Percentiles rank a stretch among this genome's conserved stretches.
These are phyloP conservation scores for Fusarium sp. DNA, from an alignment of 2,329 filamentous ascomycete species.

Conservation along the genomic window DNA sequence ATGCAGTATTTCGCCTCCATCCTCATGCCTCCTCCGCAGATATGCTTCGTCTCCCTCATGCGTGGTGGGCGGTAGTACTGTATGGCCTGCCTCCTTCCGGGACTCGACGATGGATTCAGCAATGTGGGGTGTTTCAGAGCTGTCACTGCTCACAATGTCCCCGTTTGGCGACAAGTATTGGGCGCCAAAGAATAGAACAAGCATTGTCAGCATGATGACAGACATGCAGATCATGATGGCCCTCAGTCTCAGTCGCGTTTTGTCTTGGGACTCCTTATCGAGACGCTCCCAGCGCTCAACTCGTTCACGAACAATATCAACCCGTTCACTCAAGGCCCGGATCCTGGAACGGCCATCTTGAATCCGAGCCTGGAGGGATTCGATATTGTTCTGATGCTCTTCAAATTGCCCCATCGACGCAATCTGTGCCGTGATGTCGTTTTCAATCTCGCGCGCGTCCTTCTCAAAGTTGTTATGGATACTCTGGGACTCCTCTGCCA, in stretches of 20 bases:
- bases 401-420: slow-evolving; percentile 72
- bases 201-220: slow-evolving; percentile 59
- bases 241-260: slow-evolving; percentile 71
- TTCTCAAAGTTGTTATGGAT: slow-evolving; percentile 69
- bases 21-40: slow-evolving; percentile 43
- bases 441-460: slow-evolving; percentile 69
- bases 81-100: slow-evolving; percentile 38
- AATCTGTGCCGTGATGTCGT: slow-evolving; percentile 71
- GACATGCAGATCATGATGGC: slow-evolving; percentile 72
- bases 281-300: slow-evolving; percentile 76
- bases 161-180: slow-evolving; percentile 37
- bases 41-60: slow-evolving; percentile 40
- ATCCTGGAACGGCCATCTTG: slow-evolving; percentile 70
- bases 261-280: slow-evolving; percentile 76
- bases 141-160: slow-evolving; percentile 15
- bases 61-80: slow-evolving; percentile 31
- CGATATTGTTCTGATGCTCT: slow-evolving; percentile 73
- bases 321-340: slow-evolving; percentile 68
- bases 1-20: slow-evolving; percentile 54
- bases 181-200: slow-evolving; percentile 55
- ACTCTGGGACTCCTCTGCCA: slow-evolving; percentile 71
- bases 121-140: slow-evolving; percentile 20
- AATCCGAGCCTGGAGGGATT: slow-evolving; percentile 71
- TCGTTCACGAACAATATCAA: slow-evolving; percentile 72
- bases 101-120: slow-evolving; percentile 41